These are phyloP conservation scores for Hypoxylon rickii DNA, from an alignment of 495 filamentous ascomycete species.

Conservation along the genomic window DNA sequence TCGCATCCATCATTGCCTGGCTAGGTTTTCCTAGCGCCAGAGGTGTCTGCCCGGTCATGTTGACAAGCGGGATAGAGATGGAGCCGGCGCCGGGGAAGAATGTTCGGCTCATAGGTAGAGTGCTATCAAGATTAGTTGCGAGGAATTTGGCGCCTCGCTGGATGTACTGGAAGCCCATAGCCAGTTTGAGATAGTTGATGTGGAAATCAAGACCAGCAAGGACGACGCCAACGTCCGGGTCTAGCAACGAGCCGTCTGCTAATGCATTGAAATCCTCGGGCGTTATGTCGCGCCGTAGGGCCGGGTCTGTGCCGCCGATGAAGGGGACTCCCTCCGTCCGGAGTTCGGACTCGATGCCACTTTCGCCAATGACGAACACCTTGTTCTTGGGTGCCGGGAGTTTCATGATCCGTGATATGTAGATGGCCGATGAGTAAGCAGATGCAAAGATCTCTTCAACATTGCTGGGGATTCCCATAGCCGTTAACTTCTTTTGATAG, in stretches of 20 bases:
- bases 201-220: conserved; percentile 90
- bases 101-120: conserved; percentile 74
- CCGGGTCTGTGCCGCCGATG: conserved; percentile 87
- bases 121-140: conserved; percentile 89
- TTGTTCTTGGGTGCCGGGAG: conserved; percentile 80
- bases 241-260: conserved; percentile 74
- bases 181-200: conserved; percentile 89
- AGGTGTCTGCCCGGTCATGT: conserved; percentile 72
- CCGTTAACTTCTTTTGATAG: conserved; percentile 89
- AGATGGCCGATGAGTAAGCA: conserved; percentile 91
- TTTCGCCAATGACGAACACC: conserved; percentile 90
- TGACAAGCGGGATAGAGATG: conserved; percentile 75
- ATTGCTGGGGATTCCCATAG: conserved; percentile 75
- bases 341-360: conserved; percentile 89
- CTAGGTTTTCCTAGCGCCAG: conserved; percentile 89
- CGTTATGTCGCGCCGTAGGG: conserved; percentile 72
- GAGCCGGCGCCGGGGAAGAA: conserved; percentile 93
- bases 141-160: conserved; percentile 84
- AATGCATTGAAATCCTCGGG: conserved; percentile 77
- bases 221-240: conserved; percentile 87
- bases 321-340: conserved; percentile 74
- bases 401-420: conserved; percentile 89
- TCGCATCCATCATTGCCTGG: conserved; percentile 98
- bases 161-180: conserved; percentile 84
- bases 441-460: conserved; percentile 94